phyloP scores from a whole-genome alignment of 257 asterid genomes.

The Gynochthodes officinalis region DNA sequence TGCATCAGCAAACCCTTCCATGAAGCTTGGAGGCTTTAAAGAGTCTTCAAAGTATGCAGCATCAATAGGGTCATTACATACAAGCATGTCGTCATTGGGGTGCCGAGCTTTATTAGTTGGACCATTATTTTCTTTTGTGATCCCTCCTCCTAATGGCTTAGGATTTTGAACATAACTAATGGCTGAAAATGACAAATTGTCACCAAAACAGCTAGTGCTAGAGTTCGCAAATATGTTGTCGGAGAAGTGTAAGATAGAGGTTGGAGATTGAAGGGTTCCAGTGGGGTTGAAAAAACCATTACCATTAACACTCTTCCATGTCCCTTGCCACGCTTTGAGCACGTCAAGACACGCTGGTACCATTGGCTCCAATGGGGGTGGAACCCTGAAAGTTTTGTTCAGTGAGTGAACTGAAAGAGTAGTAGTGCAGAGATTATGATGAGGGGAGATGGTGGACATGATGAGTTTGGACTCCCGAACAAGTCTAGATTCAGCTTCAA shows the following conservation, averaged over 20 bases:
- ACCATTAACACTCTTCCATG: neutral
- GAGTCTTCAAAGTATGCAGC: neutral
- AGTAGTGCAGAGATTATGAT: no score
- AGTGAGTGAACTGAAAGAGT: no score
- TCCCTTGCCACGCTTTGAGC: constrained; percentile 16
- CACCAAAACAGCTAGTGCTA: neutral
- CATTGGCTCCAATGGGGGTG: constrained; percentile 3
- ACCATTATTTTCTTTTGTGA: neutral
- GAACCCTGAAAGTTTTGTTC: neutral
- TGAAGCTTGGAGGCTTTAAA: constrained; percentile 8
- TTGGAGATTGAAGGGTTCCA: constrained; percentile 13
- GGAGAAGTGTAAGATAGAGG: constrained; percentile 12
- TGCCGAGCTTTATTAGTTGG: neutral
- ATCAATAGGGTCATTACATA: neutral
- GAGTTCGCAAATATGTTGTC: neutral
- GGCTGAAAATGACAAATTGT: neutral
- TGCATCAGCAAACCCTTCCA: neutral
- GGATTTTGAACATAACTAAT: neutral
- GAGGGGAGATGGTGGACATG: neutral
- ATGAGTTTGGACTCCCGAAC: constrained; percentile 17
- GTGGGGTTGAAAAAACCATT: constrained; percentile 2
- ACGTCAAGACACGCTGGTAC: constrained; percentile 16
- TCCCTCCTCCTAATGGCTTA: neutral
- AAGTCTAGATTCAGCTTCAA: constrained; percentile 36
- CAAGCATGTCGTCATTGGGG: constrained; percentile 7